Conservation (phyloP, 164 flowering plant species). For the Vitis cinerea region DNA sequence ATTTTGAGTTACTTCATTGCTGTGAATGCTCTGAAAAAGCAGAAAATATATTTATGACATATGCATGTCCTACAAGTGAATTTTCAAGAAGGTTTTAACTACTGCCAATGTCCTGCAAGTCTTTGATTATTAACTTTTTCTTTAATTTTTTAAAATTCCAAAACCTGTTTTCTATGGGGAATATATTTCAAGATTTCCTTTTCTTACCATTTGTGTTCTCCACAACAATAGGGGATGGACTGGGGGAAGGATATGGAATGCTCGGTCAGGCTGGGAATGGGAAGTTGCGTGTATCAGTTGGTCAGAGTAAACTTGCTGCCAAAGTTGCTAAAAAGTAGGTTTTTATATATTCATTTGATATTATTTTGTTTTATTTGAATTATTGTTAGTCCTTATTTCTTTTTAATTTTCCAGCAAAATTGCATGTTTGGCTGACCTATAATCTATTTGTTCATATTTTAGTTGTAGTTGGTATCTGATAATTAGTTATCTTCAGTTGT, state of each 20-base stretch:
- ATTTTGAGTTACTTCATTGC: neutral
- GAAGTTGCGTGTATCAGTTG: slow-evolving; percentile 86
- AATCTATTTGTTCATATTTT: too few relatives aligned
- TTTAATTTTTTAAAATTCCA: too few relatives aligned
- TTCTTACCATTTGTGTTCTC: slow-evolving; percentile 7
- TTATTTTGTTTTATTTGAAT: neutral
- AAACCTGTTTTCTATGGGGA: neutral
- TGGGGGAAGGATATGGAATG: slow-evolving; percentile 99
- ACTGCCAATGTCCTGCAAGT: too few relatives aligned
- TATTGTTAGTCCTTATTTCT: neutral
- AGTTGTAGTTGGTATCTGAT: neutral
- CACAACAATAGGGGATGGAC: slow-evolving; percentile 78
- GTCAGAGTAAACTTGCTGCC: slow-evolving; percentile 88
- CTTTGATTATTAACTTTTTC: neutral
- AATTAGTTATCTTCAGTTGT: neutral
- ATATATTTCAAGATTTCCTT: neutral
- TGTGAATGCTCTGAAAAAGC: neutral
- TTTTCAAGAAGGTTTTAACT: too few relatives aligned
- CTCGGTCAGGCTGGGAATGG: slow-evolving; percentile 99
- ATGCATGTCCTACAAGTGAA: too few relatives aligned
- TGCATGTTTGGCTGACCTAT: too few relatives aligned
- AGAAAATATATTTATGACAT: neutral
- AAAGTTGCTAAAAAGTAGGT: slow-evolving; percentile 93
- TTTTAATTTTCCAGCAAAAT: neutral
- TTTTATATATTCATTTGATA: neutral